These are phyloP conservation scores for Aspergillus bombycis DNA, from an alignment of 2,329 filamentous ascomycete species.

Conservation along the genomic window DNA sequence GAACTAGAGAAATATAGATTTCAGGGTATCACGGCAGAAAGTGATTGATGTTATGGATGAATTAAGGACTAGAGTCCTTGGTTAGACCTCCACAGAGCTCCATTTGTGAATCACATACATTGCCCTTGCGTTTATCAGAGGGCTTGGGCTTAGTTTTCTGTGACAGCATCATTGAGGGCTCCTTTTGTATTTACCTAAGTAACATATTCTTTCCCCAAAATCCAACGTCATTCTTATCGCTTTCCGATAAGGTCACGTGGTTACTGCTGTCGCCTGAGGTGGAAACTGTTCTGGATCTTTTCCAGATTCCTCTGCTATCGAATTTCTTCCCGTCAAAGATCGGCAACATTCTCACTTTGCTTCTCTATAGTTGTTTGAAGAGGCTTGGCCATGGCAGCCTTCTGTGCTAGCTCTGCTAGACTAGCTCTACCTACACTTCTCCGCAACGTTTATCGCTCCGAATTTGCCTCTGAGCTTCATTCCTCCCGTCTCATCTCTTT, in stretches of 20 bases:
- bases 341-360: background rate
- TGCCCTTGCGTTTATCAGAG: background rate
- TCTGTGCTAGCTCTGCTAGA: conserved; percentile 29
- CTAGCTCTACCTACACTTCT: conserved; percentile 30
- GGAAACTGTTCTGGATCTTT: conserved; percentile 4
- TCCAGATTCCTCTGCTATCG: conserved; percentile 5
- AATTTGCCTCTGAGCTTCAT: conserved; percentile 21
- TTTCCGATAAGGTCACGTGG: conserved; percentile 9
- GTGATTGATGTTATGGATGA: background rate
- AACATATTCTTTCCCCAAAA: background rate
- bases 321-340: background rate
- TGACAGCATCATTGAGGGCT: background rate
- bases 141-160: background rate
- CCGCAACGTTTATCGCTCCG: conserved; percentile 28
- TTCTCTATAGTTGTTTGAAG: background rate
- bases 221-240: background rate
- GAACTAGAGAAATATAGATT: background rate
- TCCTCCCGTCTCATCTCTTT: conserved; percentile 6
- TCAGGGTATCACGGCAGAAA: background rate
- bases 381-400: conserved; percentile 21
- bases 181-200: background rate
- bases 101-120: background rate
- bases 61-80: background rate
- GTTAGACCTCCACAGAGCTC: background rate
- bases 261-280: background rate